Percentiles rank a stretch among this genome's conserved stretches.
Conservation (phyloP, 2,329 filamentous ascomycete species). For the Trichophyton rubrum region DNA sequence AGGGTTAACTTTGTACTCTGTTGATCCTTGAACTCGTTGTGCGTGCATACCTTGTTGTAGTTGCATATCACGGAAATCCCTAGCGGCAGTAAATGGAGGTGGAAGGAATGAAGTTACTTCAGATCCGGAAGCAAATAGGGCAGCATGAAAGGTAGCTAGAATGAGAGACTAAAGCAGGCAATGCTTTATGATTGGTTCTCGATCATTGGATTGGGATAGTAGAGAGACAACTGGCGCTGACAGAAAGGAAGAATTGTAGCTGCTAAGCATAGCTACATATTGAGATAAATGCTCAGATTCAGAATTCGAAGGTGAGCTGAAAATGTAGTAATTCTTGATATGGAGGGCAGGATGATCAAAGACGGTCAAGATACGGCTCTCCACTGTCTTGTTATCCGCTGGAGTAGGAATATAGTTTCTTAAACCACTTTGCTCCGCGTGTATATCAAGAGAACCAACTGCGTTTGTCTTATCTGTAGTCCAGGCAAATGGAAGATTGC, state of each 20-base stretch:
- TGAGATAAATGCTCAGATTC: not conserved
- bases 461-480: not conserved
- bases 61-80: not conserved
- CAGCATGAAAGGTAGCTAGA: conserved; percentile 11
- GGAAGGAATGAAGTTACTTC: conserved; percentile 10
- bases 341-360: conserved; percentile 26
- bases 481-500: not conserved
- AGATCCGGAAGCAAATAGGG: not conserved
- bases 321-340: conserved; percentile 27
- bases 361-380: conserved; percentile 18
- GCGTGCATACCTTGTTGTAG: not conserved
- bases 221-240: conserved; percentile 12
- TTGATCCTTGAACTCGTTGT: too few relatives aligned
- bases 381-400: conserved; percentile 22
- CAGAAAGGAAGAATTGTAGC: conserved; percentile 16
- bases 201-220: conserved; percentile 9
- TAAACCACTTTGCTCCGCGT: not conserved
- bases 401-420: conserved; percentile 18
- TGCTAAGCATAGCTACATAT: conserved; percentile 5
- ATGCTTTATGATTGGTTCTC: conserved; percentile 16
- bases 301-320: not conserved
- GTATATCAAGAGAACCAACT: not conserved
- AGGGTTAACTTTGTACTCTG: not conserved
- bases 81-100: not conserved
- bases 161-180: conserved; percentile 15